Evolutionary conservation across 169 alveolate genomes (phyloP).

Genomic region (Blepharisma undulans): DNA sequence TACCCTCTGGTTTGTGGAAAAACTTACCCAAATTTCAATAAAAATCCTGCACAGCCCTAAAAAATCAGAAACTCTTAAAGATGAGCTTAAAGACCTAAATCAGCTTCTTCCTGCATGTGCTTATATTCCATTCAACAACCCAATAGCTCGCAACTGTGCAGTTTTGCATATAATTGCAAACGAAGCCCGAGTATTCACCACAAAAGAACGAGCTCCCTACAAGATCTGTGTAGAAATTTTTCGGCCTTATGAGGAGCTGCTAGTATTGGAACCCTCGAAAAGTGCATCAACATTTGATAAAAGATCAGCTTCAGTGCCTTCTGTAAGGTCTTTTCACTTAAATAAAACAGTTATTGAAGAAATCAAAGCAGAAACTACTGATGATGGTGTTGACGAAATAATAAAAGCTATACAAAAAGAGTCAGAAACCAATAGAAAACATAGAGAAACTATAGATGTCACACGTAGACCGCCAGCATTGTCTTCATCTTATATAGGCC

Average conservation of each 20-base stretch:
- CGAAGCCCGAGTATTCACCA: slow-evolving; percentile 78
- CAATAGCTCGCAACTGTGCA: slow-evolving; percentile 63
- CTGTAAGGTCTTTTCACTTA: not conserved
- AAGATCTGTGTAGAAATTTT: slow-evolving; percentile 79
- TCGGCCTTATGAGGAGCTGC: slow-evolving; percentile 53
- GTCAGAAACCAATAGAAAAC: not conserved
- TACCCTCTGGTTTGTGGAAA: slow-evolving; percentile 17
- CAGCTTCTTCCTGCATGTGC: slow-evolving; percentile 21
- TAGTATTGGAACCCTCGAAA: not conserved
- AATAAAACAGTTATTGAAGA: not conserved
- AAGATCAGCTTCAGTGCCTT: not conserved
- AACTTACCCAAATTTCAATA: slow-evolving; percentile 16
- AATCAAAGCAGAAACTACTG: not conserved
- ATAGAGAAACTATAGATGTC: not conserved
- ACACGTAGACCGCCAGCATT: not conserved
- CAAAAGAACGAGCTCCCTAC: slow-evolving; percentile 88
- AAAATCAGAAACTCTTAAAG: not conserved
- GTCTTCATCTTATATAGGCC: not conserved
- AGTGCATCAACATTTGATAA: not conserved
- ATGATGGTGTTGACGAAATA: not conserved
- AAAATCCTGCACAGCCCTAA: not conserved
- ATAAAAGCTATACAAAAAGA: not conserved
- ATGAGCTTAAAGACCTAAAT: not conserved
- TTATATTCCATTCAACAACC: slow-evolving; percentile 21
- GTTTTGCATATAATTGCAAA: slow-evolving; percentile 71